Base-by-base conservation (phyloP, 345 rosid species). In the Cardiospermum halicacabum region DNA sequence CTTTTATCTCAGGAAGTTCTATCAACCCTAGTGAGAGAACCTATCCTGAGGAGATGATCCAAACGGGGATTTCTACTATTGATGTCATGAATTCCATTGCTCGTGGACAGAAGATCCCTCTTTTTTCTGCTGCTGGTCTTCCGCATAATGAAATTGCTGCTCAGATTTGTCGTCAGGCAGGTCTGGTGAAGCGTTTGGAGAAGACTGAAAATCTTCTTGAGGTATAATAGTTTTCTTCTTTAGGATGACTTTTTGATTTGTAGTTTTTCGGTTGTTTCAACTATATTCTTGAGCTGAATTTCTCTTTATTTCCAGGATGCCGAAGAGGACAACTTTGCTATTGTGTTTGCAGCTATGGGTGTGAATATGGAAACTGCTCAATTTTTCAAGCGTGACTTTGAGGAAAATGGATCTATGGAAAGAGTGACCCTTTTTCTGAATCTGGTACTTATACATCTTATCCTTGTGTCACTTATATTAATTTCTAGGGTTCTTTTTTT, bases 311-410 rank as follows among this genome's bases (percentile, higher is more conserved):
- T 72, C 56, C 77, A 93, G 98, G 97, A 77, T 74, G 82, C 56
- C 13, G 96, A 81, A 69, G 97, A 93, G 68, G 97, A 90, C 80
- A 93, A 90, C 72, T 93, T 93, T 77, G 98, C 98, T 25, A 93
- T 90, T 73, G 97, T 93, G 25, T 93, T 93, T 69, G 98, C 98
- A 37, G 98, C 98, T 55, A 90, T 93, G 98, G 97, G 98, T 69
- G 98, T 93, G 60, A 93, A 93, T 81, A 93, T 90, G 97, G 97
- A 93, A 77, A 93, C 98, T 50, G 96, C 98, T 19, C 97, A 93
- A 73, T 93, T 93, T 74, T 90, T 93, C 82, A 93, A 93, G 71
- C 90, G 98, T 54, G 98, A 93, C 80, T 93, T 93, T 76, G 98
- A 93, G 79, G 96, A 90, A 74, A 93, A 90, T 69, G 98, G 97